A percentile compares a stretch with the other conserved stretches of the same genome.
Evolutionary conservation across 164 flowering plant species (phyloP).

Genomic region (Dillenia turbinata): DNA sequence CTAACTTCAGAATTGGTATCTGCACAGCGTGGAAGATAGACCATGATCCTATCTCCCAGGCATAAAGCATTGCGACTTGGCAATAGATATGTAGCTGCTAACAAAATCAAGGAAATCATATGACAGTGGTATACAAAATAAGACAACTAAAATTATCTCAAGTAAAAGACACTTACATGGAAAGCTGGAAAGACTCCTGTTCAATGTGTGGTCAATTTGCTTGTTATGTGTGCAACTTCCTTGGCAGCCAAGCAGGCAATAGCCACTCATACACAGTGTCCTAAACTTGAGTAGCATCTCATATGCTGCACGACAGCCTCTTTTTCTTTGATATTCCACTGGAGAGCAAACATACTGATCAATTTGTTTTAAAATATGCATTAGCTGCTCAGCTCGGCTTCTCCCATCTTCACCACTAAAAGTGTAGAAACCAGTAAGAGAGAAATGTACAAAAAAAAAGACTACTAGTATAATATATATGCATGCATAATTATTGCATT

Average conservation of each 20-base stretch:
- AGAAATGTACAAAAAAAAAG: too few species aligned
- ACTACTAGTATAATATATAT: too few species aligned
- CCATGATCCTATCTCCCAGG: conserved; percentile 79
- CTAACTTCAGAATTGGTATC: conserved; percentile 86
- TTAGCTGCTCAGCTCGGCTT: conserved; percentile 85
- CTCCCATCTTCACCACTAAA: conserved; percentile 97
- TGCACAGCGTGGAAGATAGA: conserved; percentile 97
- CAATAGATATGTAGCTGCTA: conserved; percentile 70
- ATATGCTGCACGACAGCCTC: conserved; percentile 84
- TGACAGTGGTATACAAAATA: background rate
- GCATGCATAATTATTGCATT: too few species aligned
- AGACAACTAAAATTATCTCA: background rate
- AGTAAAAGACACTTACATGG: conserved; percentile 45
- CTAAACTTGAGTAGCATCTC: conserved; percentile 88
- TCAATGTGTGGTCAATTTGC: conserved; percentile 47
- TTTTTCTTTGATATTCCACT: conserved; percentile 75
- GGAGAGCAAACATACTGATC: conserved; percentile 86
- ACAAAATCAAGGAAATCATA: conserved; percentile 2
- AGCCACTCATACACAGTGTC: conserved; percentile 67
- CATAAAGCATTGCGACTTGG: conserved; percentile 87
- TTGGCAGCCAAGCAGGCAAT: conserved; percentile 75
- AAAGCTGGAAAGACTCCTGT: conserved; percentile 54
- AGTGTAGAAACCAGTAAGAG: conserved; percentile 3
- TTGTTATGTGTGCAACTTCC: conserved; percentile 71
- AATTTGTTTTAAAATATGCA: conserved; percentile 79